These are phyloP conservation scores for Cutaneotrichosporon dermatis DNA, from an alignment of 1,284 basidiomycete genomes.

Conservation along the genomic window DNA sequence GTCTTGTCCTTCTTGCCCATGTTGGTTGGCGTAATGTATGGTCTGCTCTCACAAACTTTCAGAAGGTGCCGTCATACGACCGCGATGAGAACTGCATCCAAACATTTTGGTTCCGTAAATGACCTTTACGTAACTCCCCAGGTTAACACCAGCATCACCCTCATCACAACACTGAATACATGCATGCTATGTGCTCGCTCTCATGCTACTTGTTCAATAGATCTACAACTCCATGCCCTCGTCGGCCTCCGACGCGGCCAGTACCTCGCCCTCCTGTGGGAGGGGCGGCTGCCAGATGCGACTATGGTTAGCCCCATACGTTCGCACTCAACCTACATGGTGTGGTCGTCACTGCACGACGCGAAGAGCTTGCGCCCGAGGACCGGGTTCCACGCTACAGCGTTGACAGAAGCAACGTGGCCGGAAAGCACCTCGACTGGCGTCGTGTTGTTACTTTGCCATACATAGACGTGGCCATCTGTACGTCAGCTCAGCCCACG, in stretches of 20 bases:
- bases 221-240: conserved; percentile 19
- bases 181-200: neutral
- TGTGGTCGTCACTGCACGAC: conserved; percentile 80
- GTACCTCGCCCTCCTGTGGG: neutral
- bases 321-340: conserved; percentile 52
- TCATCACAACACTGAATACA: neutral
- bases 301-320: conserved; percentile 3
- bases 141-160: conserved; percentile 55
- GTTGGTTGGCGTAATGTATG: neutral
- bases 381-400: conserved; percentile 89
- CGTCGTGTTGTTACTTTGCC: conserved; percentile 81
- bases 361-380: conserved; percentile 82
- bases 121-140: conserved; percentile 52
- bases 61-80: neutral
- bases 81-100: conserved; percentile 50
- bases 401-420: conserved; percentile 85
- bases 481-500: conserved; percentile 5
- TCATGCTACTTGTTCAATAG: neutral
- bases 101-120: conserved; percentile 1
- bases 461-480: conserved; percentile 90
- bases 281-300: conserved; percentile 21
- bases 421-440: conserved; percentile 78
- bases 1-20: conserved; percentile 22
- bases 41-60: neutral
- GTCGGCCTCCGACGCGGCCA: neutral